Percentiles rank a stretch among this genome's conserved stretches.
phyloP scores from a whole-genome alignment of 163 green algal species.

The Volvox carteri region DNA sequence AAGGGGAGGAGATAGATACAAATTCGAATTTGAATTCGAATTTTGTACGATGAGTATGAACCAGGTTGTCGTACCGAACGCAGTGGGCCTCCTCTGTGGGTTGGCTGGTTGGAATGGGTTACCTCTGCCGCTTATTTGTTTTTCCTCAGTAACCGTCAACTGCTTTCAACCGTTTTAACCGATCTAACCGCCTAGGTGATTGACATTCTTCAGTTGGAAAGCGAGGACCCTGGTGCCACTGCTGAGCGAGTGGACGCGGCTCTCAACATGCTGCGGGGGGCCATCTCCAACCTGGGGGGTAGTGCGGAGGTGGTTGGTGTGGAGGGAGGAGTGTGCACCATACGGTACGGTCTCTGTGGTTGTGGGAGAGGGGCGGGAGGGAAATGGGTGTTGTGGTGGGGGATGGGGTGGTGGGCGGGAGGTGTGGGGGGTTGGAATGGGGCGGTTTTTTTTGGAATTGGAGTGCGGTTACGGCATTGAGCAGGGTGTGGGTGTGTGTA shows the following conservation, averaged over 20 bases:
- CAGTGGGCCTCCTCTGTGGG: too few species aligned
- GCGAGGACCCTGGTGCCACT: slow-evolving; percentile 61
- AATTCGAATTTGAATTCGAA: too few species aligned
- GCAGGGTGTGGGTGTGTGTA: not conserved
- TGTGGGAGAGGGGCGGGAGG: not conserved
- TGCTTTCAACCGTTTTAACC: not conserved
- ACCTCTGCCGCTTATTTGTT: too few species aligned
- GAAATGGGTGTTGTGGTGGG: not conserved
- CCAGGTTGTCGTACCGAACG: too few species aligned
- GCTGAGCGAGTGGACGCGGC: slow-evolving; percentile 81
- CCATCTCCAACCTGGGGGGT: slow-evolving; percentile 82
- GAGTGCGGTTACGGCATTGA: not conserved
- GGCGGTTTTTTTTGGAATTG: too few species aligned
- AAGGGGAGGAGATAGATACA: too few species aligned
- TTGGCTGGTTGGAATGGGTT: too few species aligned
- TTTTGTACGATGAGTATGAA: too few species aligned
- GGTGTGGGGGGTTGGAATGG: not conserved
- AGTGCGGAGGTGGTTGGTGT: slow-evolving; percentile 82
- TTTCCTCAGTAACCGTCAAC: too few species aligned
- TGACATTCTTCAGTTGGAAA: slow-evolving; percentile 60
- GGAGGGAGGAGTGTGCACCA: slow-evolving; percentile 71
- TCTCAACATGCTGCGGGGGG: slow-evolving; percentile 89
- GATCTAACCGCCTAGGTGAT: slow-evolving; percentile 21
- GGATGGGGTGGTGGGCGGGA: not conserved
- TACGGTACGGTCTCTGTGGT: slow-evolving; percentile 72